Conservation (phyloP, 176 grass and related monocot species). For the Zoysia pacifica region DNA sequence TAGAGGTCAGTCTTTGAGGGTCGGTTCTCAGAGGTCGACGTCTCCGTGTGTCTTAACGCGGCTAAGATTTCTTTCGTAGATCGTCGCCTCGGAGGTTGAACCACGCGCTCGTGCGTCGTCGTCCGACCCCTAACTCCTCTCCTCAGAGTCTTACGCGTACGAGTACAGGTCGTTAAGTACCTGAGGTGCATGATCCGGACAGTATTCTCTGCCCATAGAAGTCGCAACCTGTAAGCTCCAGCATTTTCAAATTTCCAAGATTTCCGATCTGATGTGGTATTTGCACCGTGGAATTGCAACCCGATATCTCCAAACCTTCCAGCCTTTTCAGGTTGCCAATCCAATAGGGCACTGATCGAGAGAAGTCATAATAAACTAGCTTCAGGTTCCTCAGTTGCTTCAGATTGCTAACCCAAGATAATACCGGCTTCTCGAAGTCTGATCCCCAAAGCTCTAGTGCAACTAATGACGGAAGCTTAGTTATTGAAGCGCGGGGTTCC, state of each 20-base stretch:
- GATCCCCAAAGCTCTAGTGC: neutral
- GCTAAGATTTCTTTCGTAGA: no score
- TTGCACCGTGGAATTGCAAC: neutral
- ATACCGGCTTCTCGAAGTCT: neutral
- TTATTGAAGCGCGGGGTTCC: no score
- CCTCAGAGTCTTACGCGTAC: no score
- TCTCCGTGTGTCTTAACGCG: no score
- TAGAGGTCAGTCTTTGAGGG: no score
- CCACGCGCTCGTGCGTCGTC: no score
- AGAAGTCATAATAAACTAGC: neutral
- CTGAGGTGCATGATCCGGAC: no score
- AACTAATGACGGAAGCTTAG: conserved; percentile 1
- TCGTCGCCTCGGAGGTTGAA: no score
- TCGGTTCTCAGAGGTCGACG: no score
- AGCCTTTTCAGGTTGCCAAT: neutral
- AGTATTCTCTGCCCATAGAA: neutral
- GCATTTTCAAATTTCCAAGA: neutral
- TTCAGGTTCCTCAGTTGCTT: rapidly evolving
- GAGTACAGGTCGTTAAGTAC: no score
- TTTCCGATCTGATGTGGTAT: neutral
- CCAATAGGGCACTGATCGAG: neutral
- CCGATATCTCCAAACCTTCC: neutral
- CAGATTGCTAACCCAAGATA: neutral
- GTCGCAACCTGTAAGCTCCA: rapidly evolving
- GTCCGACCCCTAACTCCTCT: no score